phyloP scores from a whole-genome alignment of 2,329 filamentous ascomycete species.

The Metarhizium robertsii region DNA sequence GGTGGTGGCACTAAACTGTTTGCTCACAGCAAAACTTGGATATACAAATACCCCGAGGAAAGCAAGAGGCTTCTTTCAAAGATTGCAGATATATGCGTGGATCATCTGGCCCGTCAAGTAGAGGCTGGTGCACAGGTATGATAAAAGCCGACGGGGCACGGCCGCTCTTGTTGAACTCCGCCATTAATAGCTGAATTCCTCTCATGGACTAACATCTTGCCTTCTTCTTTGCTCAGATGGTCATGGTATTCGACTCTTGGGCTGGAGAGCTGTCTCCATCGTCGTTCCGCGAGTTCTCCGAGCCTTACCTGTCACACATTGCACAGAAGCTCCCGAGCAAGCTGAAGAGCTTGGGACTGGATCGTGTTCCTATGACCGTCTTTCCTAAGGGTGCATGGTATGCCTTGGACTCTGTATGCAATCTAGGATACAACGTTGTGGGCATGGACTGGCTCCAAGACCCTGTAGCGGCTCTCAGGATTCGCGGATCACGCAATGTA shows the following conservation, averaged over 20 bases:
- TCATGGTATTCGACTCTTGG: constrained; percentile 98
- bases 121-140: constrained; percentile 79
- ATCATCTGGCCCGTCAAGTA: constrained; percentile 88
- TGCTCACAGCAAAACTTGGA: constrained; percentile 90
- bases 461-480: constrained; percentile 70
- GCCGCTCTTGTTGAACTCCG: neutral
- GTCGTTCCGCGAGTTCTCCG: constrained; percentile 74
- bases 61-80: constrained; percentile 77
- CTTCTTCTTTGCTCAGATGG: constrained; percentile 41
- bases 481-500: constrained; percentile 64
- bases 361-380: constrained; percentile 88
- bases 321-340: constrained; percentile 67
- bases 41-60: constrained; percentile 78
- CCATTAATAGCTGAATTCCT: neutral
- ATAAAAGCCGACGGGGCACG: neutral
- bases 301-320: constrained; percentile 82
- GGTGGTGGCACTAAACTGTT: constrained; percentile 95
- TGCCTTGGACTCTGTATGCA: constrained; percentile 76
- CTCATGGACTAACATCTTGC: neutral
- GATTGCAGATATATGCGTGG: constrained; percentile 89
- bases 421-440: constrained; percentile 86
- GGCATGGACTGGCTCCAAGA: constrained; percentile 94
- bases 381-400: constrained; percentile 99
- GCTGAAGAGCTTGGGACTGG: constrained; percentile 63
- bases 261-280: constrained; percentile 83